phyloP scores from a whole-genome alignment of 345 rosid species.

The Hibiscus syriacus region DNA sequence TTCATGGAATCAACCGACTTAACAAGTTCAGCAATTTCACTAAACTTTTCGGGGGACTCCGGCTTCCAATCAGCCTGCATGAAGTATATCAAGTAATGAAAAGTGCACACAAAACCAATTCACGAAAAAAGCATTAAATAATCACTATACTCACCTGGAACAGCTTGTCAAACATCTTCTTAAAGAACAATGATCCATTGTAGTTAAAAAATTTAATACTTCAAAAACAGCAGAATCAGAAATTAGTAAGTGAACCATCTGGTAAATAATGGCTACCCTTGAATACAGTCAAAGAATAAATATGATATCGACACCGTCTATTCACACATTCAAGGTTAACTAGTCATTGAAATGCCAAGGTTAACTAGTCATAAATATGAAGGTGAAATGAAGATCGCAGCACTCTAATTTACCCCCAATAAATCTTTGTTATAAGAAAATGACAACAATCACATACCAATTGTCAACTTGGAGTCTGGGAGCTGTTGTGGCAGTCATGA shows the following conservation, averaged over 20 bases:
- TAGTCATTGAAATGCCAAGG: too few relatives aligned
- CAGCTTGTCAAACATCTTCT: conserved; percentile 77
- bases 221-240: conserved; percentile 19
- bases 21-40: conserved; percentile 62
- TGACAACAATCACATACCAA: conserved; percentile 47
- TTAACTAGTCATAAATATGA: neutral
- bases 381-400: neutral
- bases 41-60: conserved; percentile 59
- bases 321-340: too few relatives aligned
- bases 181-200: conserved; percentile 66
- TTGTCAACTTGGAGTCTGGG: conserved; percentile 94
- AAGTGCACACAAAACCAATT: neutral
- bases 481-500: conserved; percentile 94
- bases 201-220: conserved; percentile 83
- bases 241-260: neutral
- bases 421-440: conserved; percentile 1
- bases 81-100: neutral
- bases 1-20: conserved; percentile 57
- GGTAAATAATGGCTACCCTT: neutral
- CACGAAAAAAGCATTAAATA: neutral
- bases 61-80: conserved; percentile 90
- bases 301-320: neutral
- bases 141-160: conserved; percentile 55
- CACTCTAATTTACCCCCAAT: neutral
- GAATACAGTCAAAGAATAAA: neutral